Percentiles rank a stretch among this genome's conserved stretches.
These are phyloP conservation scores for Tilletia setariae DNA, from an alignment of 1,284 basidiomycete genomes.

Conservation along the genomic window DNA sequence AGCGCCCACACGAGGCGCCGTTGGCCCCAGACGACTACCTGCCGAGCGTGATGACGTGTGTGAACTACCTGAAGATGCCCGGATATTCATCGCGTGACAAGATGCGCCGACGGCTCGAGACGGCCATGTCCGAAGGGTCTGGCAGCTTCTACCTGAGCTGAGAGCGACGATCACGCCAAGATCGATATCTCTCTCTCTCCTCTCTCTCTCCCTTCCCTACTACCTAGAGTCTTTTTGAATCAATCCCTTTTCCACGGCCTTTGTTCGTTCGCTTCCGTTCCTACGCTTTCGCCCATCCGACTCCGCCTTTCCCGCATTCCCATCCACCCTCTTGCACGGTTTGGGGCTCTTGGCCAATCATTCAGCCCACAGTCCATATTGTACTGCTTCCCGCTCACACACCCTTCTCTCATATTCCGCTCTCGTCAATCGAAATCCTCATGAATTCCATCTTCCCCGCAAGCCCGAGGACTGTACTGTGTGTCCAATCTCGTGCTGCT, in stretches of 20 bases:
- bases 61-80: conserved; percentile 63
- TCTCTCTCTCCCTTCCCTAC: background rate
- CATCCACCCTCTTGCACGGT: no score
- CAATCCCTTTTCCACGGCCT: background rate
- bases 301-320: no score
- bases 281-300: no score
- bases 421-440: no score
- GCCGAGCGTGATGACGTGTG: conserved; percentile 98
- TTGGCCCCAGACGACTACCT: conserved; percentile 84
- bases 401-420: no score
- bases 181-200: background rate
- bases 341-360: no score
- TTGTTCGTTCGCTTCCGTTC: background rate
- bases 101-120: conserved; percentile 43
- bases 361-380: no score
- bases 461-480: no score
- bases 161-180: background rate
- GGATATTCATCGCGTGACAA: conserved; percentile 43
- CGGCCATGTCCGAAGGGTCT: conserved; percentile 50
- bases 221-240: background rate
- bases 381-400: no score
- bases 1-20: conserved; percentile 83
- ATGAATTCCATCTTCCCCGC: no score
- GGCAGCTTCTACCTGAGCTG: conserved; percentile 51
- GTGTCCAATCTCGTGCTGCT: no score